Conservation (phyloP, 2,329 filamentous ascomycete species). For the Curvularia eragrostidis region DNA sequence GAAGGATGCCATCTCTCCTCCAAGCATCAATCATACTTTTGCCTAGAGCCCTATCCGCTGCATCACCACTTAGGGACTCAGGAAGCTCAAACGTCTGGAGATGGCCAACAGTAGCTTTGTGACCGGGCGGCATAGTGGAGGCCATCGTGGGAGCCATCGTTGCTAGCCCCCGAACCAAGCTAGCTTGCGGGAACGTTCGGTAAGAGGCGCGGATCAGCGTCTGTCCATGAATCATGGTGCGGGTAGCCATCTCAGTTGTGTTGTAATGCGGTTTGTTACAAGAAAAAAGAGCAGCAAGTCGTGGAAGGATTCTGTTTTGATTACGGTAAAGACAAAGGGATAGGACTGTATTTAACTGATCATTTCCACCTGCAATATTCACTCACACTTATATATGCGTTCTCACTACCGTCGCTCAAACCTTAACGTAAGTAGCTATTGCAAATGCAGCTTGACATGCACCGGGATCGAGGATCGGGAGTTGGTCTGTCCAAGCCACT, state of each 20-base stretch:
- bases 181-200: neutral
- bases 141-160: constrained; percentile 1
- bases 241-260: constrained; percentile 5
- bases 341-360: too few species aligned
- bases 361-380: too few species aligned
- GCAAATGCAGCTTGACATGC: too few species aligned
- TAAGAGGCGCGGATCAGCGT: neutral
- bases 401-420: too few species aligned
- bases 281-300: neutral
- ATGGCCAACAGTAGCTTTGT: constrained; percentile 9
- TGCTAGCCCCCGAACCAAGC: neutral
- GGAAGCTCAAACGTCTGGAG: constrained; percentile 17
- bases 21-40: constrained; percentile 19
- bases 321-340: too few species aligned
- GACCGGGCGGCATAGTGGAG: constrained; percentile 12
- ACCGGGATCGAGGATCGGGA: too few species aligned
- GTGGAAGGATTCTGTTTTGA: too few species aligned
- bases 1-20: constrained; percentile 16
- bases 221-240: constrained; percentile 4
- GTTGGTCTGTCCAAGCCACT: too few species aligned
- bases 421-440: too few species aligned
- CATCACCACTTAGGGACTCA: constrained; percentile 9
- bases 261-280: neutral
- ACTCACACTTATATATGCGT: too few species aligned
- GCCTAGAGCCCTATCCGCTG: constrained; percentile 13